Conservation (phyloP, 2,329 filamentous ascomycete species). For the Cladorrhinum sp. region DNA sequence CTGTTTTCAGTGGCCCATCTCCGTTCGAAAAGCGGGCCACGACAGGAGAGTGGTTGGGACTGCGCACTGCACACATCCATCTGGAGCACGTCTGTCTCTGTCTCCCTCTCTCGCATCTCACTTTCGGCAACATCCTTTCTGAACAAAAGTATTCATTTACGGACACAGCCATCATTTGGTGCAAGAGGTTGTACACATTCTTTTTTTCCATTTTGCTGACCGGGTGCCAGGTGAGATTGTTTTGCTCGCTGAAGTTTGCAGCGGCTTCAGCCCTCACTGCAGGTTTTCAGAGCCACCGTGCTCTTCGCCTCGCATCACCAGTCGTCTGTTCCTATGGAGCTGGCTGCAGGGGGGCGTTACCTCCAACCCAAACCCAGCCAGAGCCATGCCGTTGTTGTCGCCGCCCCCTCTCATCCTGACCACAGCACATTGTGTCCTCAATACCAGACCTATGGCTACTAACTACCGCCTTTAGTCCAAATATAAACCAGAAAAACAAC, state of each 20-base stretch:
- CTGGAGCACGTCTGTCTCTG: slow-evolving; percentile 8
- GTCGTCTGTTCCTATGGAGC: not conserved
- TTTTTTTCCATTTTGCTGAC: slow-evolving; percentile 8
- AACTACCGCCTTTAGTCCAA: slow-evolving; percentile 10
- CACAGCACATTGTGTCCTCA: not conserved
- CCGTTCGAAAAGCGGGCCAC: slow-evolving; percentile 23
- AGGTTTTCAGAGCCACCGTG: not conserved
- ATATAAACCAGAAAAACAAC: slow-evolving; percentile 20
- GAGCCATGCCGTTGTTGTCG: not conserved
- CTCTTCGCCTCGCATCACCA: slow-evolving; percentile 5
- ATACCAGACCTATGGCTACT: slow-evolving; percentile 1
- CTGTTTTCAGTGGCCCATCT: slow-evolving; percentile 1
- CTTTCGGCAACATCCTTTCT: slow-evolving; percentile 27
- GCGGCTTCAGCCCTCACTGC: not conserved
- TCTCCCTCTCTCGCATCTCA: not conserved
- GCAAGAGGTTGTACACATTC: slow-evolving; percentile 21
- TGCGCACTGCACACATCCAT: slow-evolving; percentile 2
- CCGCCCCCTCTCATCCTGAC: slow-evolving; percentile 5
- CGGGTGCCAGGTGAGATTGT: not conserved
- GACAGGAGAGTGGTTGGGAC: slow-evolving; percentile 27
- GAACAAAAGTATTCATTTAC: slow-evolving; percentile 31
- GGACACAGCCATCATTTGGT: slow-evolving; percentile 23
- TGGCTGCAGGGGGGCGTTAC: not conserved
- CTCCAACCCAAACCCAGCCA: not conserved
- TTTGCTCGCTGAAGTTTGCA: not conserved